Evolutionary conservation across 106 monocot genomes (phyloP).

Genomic region (Dendrobium officinale): DNA sequence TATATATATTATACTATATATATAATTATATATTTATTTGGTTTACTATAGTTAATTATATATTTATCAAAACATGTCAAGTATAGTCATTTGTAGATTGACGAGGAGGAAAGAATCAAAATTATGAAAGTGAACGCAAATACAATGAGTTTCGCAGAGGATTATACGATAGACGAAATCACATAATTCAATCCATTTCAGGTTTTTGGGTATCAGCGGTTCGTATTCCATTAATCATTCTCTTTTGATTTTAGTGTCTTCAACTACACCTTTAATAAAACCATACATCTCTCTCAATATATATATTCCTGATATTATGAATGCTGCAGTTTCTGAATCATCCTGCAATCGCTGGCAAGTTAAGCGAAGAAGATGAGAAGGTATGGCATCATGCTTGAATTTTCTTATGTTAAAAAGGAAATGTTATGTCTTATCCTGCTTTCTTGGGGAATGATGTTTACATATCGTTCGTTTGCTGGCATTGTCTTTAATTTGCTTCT

Average conservation of each 20-base stretch:
- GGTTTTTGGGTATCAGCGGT: slow-evolving; percentile 96
- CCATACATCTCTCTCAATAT: neutral
- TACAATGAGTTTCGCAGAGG: slow-evolving; percentile 84
- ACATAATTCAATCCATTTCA: slow-evolving; percentile 70
- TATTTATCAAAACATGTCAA: neutral
- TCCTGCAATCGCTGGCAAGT: slow-evolving; percentile 63
- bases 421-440: neutral
- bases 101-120: slow-evolving; percentile 90
- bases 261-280: neutral
- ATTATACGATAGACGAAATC: slow-evolving; percentile 51
- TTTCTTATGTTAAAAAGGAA: neutral
- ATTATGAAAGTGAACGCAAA: slow-evolving; percentile 85
- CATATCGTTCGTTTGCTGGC: neutral
- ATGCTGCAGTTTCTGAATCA: slow-evolving; percentile 74
- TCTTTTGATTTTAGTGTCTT: neutral
- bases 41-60: neutral
- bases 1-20: too few relatives aligned
- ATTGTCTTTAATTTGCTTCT: neutral
- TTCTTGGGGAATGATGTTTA: neutral
- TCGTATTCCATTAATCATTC: slow-evolving; percentile 2
- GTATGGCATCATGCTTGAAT: slow-evolving; percentile 18
- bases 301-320: neutral
- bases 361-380: slow-evolving; percentile 82
- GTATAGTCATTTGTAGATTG: slow-evolving; percentile 25
- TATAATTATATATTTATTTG: too few relatives aligned